A percentile compares a stretch with the other conserved stretches of the same genome.
Conservation (phyloP, 164 flowering plant species). For the Euptelea pleiosperma region DNA sequence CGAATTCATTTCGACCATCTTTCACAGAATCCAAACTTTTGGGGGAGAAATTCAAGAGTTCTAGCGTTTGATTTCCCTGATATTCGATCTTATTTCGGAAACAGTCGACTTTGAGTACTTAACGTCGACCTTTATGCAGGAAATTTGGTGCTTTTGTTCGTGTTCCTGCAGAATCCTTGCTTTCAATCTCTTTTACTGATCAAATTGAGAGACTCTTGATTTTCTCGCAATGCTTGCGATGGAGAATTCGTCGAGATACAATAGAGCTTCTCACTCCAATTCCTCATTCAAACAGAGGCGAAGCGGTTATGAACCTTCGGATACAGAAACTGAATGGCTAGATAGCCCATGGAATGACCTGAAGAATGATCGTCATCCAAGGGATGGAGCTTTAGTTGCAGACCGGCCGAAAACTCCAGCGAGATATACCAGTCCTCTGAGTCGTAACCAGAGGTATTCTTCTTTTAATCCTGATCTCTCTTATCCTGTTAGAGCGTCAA, state of each 20-base stretch:
- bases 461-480: slow-evolving; percentile 13
- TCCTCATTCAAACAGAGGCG: slow-evolving; percentile 24
- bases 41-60: no score
- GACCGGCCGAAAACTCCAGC: slow-evolving; percentile 10
- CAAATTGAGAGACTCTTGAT: not conserved
- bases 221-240: slow-evolving; percentile 17
- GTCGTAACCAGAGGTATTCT: slow-evolving; percentile 11
- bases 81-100: not conserved
- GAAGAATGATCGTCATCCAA: not conserved
- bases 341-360: slow-evolving; percentile 37
- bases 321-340: slow-evolving; percentile 59
- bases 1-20: not conserved
- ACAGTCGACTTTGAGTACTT: not conserved
- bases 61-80: not conserved
- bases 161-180: not conserved
- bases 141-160: not conserved
- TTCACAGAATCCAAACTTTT: no score
- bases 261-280: slow-evolving; percentile 22
- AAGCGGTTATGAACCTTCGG: slow-evolving; percentile 78
- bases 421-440: slow-evolving; percentile 26
- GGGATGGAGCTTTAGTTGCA: slow-evolving; percentile 5
- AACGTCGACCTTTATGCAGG: not conserved
- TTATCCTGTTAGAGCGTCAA: slow-evolving; percentile 18
- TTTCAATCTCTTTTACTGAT: not conserved
- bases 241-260: slow-evolving; percentile 29